Conservation (phyloP, 768 basidiomycete genomes). For the Boletus eberwhitei region DNA sequence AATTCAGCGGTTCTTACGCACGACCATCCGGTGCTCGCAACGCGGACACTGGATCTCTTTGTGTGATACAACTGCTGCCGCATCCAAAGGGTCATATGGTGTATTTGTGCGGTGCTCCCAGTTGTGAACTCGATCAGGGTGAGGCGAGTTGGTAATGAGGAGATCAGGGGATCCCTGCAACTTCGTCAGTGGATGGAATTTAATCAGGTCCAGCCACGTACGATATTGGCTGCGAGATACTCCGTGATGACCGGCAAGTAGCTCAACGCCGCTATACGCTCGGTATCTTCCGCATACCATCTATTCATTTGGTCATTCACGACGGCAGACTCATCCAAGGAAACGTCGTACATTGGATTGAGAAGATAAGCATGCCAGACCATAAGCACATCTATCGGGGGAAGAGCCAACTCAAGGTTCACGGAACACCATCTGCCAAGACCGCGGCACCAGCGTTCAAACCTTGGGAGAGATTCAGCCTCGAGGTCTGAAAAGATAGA, state of each 20-base stretch:
- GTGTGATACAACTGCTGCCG: conserved; percentile 14
- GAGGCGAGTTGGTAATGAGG: conserved; percentile 4
- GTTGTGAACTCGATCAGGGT: conserved; percentile 2
- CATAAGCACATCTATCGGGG: conserved; percentile 40
- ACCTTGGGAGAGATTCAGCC: conserved; percentile 19
- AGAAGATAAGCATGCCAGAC: conserved; percentile 41
- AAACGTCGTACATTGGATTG: conserved; percentile 31
- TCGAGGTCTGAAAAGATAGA: neutral
- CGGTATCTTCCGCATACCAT: conserved; percentile 27
- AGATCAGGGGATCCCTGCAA: conserved; percentile 10
- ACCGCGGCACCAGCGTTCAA: conserved; percentile 32
- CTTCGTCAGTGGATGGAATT: neutral
- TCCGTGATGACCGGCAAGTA: neutral
- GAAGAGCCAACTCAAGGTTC: conserved; percentile 14
- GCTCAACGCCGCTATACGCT: neutral
- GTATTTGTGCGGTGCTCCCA: conserved; percentile 6
- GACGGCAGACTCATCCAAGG: no score
- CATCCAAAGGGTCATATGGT: conserved; percentile 20
- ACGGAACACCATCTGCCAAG: neutral
- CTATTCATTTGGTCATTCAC: conserved; percentile 3
- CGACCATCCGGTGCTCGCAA: conserved; percentile 14
- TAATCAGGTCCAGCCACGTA: neutral
- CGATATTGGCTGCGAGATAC: conserved; percentile 12
- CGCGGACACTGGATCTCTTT: conserved; percentile 30
- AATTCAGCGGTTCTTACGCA: conserved; percentile 20